A percentile compares a stretch with the other conserved stretches of the same genome.
Evolutionary conservation across 257 asterid species (phyloP).

Genomic region (Echites panduratus): DNA sequence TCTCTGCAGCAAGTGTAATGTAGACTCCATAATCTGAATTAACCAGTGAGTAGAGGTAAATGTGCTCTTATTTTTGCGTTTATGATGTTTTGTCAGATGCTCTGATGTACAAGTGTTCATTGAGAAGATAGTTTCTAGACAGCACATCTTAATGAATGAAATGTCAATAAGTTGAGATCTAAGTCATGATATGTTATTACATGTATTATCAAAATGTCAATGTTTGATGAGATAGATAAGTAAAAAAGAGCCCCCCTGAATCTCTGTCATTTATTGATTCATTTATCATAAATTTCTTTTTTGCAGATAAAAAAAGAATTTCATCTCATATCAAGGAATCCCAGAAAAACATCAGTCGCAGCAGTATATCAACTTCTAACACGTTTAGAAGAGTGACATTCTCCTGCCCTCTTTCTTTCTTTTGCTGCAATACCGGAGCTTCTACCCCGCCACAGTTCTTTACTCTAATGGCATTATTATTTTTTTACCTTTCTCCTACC

Average conservation of each 20-base stretch:
- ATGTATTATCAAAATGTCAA: not conserved
- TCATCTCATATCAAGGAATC: not conserved
- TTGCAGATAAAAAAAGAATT: not conserved
- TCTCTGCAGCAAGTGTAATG: conserved; percentile 27
- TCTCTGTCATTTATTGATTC: not conserved
- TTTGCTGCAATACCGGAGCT: not conserved
- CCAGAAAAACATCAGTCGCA: not conserved
- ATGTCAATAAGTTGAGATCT: too few species aligned
- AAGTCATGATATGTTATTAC: not conserved
- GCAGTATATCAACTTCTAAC: not conserved
- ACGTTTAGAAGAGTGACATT: not conserved
- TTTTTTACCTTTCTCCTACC: too few species aligned
- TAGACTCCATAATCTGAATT: conserved; percentile 30
- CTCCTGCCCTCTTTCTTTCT: not conserved
- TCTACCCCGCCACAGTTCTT: not conserved
- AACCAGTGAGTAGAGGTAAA: conserved; percentile 25
- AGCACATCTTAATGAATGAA: not conserved
- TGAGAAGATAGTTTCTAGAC: not conserved
- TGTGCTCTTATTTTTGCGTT: not conserved
- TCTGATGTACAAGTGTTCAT: not conserved
- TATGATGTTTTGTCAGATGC: not conserved
- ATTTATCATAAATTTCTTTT: not conserved
- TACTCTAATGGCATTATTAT: too few species aligned
- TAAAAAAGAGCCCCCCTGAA: not conserved
- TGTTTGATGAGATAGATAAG: not conserved